Conservation (phyloP, 2,329 filamentous ascomycete genomes). For the Thielaviopsis ethacetica region DNA sequence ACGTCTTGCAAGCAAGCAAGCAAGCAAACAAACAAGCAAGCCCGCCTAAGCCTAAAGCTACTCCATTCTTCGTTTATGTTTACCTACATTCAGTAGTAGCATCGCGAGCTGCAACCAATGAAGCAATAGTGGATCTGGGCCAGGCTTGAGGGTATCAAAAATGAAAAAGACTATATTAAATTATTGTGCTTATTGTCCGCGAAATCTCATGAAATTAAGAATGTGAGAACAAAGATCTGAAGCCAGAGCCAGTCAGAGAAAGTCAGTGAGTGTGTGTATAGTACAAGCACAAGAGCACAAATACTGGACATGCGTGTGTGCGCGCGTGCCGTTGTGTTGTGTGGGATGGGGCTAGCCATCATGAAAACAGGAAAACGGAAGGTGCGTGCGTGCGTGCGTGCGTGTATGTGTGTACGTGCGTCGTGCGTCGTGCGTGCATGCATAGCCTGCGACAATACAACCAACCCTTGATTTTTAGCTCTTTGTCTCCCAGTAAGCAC, state of each 20-base stretch:
- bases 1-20: no score
- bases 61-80: no score
- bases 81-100: no score
- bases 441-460: not conserved
- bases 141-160: not conserved
- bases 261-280: no score
- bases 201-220: not conserved
- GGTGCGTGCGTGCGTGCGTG: not conserved
- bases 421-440: not conserved
- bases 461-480: not conserved
- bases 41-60: no score
- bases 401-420: not conserved
- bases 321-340: no score
- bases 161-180: not conserved
- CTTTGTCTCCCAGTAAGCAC: not conserved
- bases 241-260: not conserved
- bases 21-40: no score
- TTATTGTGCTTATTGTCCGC: not conserved
- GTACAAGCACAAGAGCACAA: no score
- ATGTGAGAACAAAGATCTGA: not conserved
- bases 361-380: not conserved
- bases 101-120: no score
- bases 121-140: not conserved
- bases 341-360: no score
- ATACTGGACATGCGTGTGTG: no score